Evolutionary conservation across 2,329 filamentous ascomycete genomes (phyloP), one percentile per base, ranked within the genome.

Genomic region (Arthrobotrys iridis): DNA sequence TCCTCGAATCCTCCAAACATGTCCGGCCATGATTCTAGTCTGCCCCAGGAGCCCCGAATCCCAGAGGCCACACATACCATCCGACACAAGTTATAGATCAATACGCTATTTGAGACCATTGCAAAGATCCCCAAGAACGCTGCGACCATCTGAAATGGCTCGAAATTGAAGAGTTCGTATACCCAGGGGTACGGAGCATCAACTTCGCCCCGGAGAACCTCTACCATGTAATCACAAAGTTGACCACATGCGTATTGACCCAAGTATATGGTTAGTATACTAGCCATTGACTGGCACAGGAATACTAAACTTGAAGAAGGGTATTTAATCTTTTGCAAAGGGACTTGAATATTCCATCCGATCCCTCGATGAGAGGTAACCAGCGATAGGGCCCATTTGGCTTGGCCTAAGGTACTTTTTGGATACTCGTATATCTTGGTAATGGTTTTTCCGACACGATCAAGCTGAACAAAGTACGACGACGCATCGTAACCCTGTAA

Each of bases 1-100:
- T 65, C 60, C 24, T 52, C 60, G 11, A 65, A 52, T 1, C 15
- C 45, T n/a, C 60, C 60, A 22, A 65, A 65, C 45, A 55, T 65
- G 30, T 65, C 22, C 8, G 60, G 60, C 60, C 60, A 65, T 15
- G 35, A 52, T 43, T 65, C 60, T 11, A 52, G 33, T n/a, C 30
- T 37, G 1, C 45, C 41, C 60, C 60, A 65, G 26, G 18, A 13
- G 1, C 60, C 60, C 4, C 22, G 10, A 37, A 65, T 55, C 22
- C 60, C 60, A n/a, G 26, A 55, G 6, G 28, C 43, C 4, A 65
- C 45, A 43, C 60, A 65, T 3, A 65, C 18, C 45, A 65, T 65
- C 8, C 45, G 30, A 1, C 37, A 5, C 4, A 52, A 10, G 22
- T 37, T 55, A 22, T 65, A 65, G 2, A 65, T 7, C 22, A 65